phyloP scores from a whole-genome alignment of 2,329 filamentous ascomycete genomes.

The Camillea tinctor region DNA sequence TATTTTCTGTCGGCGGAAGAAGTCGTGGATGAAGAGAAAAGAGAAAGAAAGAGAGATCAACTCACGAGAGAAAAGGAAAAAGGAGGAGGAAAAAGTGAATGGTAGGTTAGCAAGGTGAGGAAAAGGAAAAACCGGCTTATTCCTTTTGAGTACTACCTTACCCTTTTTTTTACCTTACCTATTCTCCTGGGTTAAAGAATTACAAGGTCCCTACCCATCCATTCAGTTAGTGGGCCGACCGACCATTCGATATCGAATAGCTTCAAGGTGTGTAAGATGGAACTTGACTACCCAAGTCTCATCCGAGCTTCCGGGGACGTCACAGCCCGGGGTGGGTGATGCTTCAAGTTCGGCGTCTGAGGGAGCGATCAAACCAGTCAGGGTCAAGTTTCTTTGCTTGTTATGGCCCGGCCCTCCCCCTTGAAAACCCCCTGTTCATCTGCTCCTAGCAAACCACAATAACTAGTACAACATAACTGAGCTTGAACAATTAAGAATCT shows the following conservation, averaged over 20 bases:
- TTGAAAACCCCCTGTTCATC: background rate
- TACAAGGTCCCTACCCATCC: too few species aligned
- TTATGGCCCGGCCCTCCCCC: too few species aligned
- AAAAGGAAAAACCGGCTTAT: background rate
- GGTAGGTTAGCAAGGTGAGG: too few species aligned
- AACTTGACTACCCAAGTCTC: background rate
- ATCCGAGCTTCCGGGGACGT: background rate
- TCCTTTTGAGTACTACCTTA: background rate
- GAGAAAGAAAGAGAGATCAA: constrained; percentile 18
- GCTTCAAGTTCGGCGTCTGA: background rate
- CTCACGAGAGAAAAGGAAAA: constrained; percentile 13
- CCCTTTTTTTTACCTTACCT: background rate
- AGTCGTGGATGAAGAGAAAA: constrained; percentile 14
- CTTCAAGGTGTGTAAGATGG: background rate
- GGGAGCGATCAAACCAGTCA: background rate
- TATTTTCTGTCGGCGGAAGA: too few species aligned
- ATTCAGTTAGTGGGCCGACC: background rate
- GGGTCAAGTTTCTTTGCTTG: background rate
- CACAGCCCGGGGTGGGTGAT: background rate
- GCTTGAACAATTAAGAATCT: too few species aligned
- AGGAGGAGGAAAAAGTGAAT: constrained; percentile 1
- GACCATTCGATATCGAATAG: background rate
- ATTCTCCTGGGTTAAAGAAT: too few species aligned
- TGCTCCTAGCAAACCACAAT: too few species aligned
- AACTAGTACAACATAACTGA: too few species aligned